Evolutionary conservation across 2,329 filamentous ascomycete species (phyloP).

Genomic region (Beauveria rudraprayagi): DNA sequence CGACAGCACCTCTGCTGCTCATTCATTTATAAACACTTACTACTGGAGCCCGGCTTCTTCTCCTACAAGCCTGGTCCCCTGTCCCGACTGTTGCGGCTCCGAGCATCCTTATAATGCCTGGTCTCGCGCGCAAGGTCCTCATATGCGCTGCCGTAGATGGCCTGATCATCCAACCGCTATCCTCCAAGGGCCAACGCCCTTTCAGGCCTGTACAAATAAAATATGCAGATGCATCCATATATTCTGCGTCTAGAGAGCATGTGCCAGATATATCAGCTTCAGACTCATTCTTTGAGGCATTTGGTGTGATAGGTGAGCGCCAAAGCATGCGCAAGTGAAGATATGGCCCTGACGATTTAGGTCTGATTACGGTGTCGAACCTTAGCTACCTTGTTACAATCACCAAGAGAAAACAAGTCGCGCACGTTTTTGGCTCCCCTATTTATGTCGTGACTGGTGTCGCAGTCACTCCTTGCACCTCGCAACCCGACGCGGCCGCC

Average conservation of each 20-base stretch:
- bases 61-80: not conserved
- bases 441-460: conserved; percentile 86
- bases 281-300: conserved; percentile 48
- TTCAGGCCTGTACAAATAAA: conserved; percentile 57
- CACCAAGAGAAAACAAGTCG: conserved; percentile 78
- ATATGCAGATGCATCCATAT: conserved; percentile 53
- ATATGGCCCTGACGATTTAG: conserved; percentile 36
- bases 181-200: conserved; percentile 49
- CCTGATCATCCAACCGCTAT: conserved; percentile 67
- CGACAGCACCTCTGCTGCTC: not conserved
- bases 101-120: conserved; percentile 49
- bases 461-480: conserved; percentile 79
- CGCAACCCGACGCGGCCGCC: conserved; percentile 62
- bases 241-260: conserved; percentile 36
- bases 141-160: conserved; percentile 78
- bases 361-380: conserved; percentile 73
- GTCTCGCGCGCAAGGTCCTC: conserved; percentile 69
- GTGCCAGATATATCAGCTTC: conserved; percentile 35
- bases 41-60: not conserved
- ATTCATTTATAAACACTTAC: not conserved
- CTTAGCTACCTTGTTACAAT: conserved; percentile 82
- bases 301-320: conserved; percentile 47
- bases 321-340: not conserved
- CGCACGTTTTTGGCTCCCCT: conserved; percentile 71
- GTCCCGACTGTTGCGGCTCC: not conserved